These are phyloP conservation scores for Nigrograna mackinnonii DNA, from an alignment of 2,329 filamentous ascomycete species.

Conservation along the genomic window DNA sequence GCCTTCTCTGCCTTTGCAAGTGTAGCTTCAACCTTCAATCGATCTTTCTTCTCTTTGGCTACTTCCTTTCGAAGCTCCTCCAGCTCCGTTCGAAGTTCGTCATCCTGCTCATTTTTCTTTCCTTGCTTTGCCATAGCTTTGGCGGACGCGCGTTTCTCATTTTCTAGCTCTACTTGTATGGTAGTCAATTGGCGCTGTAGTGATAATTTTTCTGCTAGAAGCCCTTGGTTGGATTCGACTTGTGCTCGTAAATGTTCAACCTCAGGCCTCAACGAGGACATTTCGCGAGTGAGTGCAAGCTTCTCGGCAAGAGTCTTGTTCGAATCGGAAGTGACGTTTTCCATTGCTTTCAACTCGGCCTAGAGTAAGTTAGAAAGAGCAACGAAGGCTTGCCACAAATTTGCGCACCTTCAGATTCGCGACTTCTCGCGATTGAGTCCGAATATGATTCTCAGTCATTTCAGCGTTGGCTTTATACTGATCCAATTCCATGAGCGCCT, in stretches of 20 bases:
- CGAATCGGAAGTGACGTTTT: constrained; percentile 68
- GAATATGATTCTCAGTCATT: constrained; percentile 54
- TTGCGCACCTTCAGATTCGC: constrained; percentile 58
- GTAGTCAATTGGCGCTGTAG: constrained; percentile 78
- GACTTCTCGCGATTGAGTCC: constrained; percentile 57
- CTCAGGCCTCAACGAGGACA: constrained; percentile 63
- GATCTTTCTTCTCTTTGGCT: constrained; percentile 49
- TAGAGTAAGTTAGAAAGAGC: constrained; percentile 39
- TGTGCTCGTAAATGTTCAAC: constrained; percentile 65
- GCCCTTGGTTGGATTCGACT: constrained; percentile 63
- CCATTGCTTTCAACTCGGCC: constrained; percentile 73
- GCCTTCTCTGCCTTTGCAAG: constrained; percentile 42
- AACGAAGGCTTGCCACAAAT: constrained; percentile 47
- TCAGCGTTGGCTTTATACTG: constrained; percentile 51
- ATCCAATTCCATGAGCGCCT: constrained; percentile 50
- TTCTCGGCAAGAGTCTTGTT: constrained; percentile 71
- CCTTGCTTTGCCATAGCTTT: constrained; percentile 57
- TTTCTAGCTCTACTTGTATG: constrained; percentile 79
- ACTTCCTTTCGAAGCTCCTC: constrained; percentile 52
- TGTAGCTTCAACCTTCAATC: constrained; percentile 43
- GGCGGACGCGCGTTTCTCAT: constrained; percentile 72
- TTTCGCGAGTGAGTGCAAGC: constrained; percentile 61
- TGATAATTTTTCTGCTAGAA: constrained; percentile 77
- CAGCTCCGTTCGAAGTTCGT: constrained; percentile 47
- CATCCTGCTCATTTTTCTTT: constrained; percentile 54